Evolutionary conservation across 371 early-diverging fungal genomes (phyloP), one percentile per base, ranked within the genome.

Genomic region (Mortierella sp.): DNA sequence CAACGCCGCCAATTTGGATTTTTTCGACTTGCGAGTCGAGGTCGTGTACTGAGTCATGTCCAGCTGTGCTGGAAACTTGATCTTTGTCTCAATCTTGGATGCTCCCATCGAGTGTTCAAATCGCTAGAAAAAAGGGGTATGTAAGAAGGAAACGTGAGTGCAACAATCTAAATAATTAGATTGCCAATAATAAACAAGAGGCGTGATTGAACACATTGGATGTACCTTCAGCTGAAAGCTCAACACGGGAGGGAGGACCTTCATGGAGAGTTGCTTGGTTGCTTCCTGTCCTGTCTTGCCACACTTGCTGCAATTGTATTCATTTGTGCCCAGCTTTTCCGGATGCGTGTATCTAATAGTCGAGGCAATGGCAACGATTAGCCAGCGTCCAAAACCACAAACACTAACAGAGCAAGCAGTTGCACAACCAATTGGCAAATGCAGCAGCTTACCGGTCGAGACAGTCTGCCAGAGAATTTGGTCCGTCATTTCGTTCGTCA

Each of bases 31-130:
- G 1, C 81, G 69, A 1, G 85, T 86, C 8, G 87, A 79, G 0
- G 96, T 90, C 6, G 97, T 97, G 77, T 95, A 97, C 11, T 94
- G 95, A 3, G 96, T 94, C 94, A 98, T 94, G 85, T 97, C 96
- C n/a, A 98, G 85, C 44, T 94, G 92, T n/a, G 90, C 86, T 14
- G 98, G 97, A 45, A 98, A 91, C 47, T 90, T 88, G 61, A 98
- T 95, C 77, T 91, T 92, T 4, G 96, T 92, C 64, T 98, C 97
- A 67, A 97, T 92, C 82, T 98, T 98, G 73, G 92, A 89, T 13
- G 91, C 88, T 0, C 89, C 86, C 43, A 88, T 87, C 4, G 92
- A 90, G 76, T 95, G 96, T 79, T 96, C 97, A 77, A 98, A 98
- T 19, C 98, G 93, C 93, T 96, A 41, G 26, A n/a, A 31, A 11